Percentiles rank a stretch among this genome's conserved stretches.
phyloP scores from a whole-genome alignment of 768 basidiomycete species.

The Hebeloma cylindrosporum region DNA sequence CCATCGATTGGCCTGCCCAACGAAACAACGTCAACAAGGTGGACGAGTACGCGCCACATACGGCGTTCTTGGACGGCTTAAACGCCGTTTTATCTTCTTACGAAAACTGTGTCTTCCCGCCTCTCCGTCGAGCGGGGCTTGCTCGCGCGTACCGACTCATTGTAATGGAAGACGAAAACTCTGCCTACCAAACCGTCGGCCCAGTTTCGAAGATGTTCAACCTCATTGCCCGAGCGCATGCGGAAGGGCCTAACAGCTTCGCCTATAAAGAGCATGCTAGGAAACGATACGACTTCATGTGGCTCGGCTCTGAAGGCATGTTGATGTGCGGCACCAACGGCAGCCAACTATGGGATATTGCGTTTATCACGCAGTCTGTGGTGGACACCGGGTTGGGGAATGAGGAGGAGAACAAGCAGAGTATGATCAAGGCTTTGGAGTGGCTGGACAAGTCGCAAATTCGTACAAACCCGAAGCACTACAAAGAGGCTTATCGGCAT shows the following conservation, averaged over 20 bases:
- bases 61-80: conserved; percentile 63
- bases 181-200: conserved; percentile 83
- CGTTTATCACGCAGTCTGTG: conserved; percentile 89
- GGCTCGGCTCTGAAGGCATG: conserved; percentile 88
- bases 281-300: conserved; percentile 90
- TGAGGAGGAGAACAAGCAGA: conserved; percentile 66
- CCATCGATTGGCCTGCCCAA: conserved; percentile 87
- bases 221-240: conserved; percentile 71
- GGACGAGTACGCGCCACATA: conserved; percentile 88
- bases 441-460: conserved; percentile 81
- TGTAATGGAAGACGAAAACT: conserved; percentile 92
- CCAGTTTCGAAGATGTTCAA: conserved; percentile 98
- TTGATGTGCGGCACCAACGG: conserved; percentile 97
- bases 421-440: conserved; percentile 60
- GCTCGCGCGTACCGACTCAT: conserved; percentile 75
- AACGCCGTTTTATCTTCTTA: conserved; percentile 65
- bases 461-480: conserved; percentile 65
- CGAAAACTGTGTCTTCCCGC: conserved; percentile 72
- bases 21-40: conserved; percentile 78
- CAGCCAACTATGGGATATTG: conserved; percentile 91
- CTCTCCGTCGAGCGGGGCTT: conserved; percentile 64
- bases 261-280: conserved; percentile 75
- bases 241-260: conserved; percentile 76
- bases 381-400: conserved; percentile 83
- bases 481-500: conserved; percentile 62